Evolutionary conservation across 371 early-diverging fungal genomes (phyloP), one percentile per base, ranked within the genome.

Genomic region (Mucor lusitanicus): DNA sequence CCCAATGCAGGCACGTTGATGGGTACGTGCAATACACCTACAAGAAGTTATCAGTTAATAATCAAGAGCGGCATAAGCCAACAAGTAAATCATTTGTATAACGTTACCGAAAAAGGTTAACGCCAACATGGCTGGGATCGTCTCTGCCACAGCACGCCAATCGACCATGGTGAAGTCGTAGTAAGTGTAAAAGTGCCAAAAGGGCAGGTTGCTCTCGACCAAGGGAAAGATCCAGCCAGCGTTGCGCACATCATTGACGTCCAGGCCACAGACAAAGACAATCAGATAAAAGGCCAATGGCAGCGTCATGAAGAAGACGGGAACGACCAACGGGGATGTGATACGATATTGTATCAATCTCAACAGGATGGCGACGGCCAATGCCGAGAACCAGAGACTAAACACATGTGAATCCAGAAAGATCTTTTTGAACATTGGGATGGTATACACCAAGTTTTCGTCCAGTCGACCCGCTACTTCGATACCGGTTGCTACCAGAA

Each of bases 1-100:
- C 95, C 95, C 61, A 96, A 83, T 2, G 97, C 97, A 15, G 97
- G 97, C 0, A 96, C 94, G 64, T 93, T 94, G 69, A 92, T 92
- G 9, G 99, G 98, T 1, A 98, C 99, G 74, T 98, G 98, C 23
- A 98, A 83, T 33, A 97, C 90, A 57, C 90, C 87, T 80, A 65
- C 6, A 27, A 30, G 6, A 27, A 30, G 6, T 6, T 32, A 62
- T 68, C 13, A 1, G 13, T 37, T 35, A 35, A 8, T 13, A 37
- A 28, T 27, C 56, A 61, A 32, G 7, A 68, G 15, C 39, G 15
- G 27, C 30, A 56, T 55, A 56, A 33, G 60, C 12, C 40, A 5
- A 19, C 30, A 30, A 30, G 30, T 9, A 56, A 25, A 23, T 27
- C 19, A 17, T 17, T 28, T 30, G 28, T 27, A 64, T 30, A 21